These are phyloP conservation scores for Stephania cephalantha DNA, from an alignment of 164 flowering plant species.

Conservation along the genomic window DNA sequence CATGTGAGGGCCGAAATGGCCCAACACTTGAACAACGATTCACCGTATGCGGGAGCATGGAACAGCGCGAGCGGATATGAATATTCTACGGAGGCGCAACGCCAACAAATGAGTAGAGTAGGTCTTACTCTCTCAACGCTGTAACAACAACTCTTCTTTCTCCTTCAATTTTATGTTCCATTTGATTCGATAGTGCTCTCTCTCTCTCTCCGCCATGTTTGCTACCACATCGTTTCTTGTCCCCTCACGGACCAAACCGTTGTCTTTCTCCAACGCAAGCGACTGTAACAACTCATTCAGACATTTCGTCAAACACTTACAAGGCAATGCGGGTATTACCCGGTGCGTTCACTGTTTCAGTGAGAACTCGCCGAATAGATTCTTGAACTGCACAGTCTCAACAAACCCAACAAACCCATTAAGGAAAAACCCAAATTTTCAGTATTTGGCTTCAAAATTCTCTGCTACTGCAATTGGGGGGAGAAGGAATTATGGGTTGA, in stretches of 20 bases:
- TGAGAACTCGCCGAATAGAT: constrained; percentile 2
- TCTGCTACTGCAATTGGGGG: neutral
- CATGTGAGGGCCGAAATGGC: neutral
- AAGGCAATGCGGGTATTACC: constrained; percentile 1
- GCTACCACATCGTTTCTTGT: constrained; percentile 21
- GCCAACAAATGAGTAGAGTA: neutral
- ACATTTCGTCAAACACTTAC: constrained; percentile 38
- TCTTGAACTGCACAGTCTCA: constrained; percentile 6
- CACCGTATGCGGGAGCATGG: neutral
- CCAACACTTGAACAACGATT: neutral
- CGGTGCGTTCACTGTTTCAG: constrained; percentile 1
- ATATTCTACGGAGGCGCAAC: neutral
- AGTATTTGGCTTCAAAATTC: neutral
- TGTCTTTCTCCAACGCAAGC: constrained; percentile 4
- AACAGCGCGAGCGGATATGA: neutral
- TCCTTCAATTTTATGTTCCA: neutral
- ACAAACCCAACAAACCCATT: neutral
- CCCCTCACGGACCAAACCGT: constrained; percentile 23
- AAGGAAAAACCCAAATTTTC: constrained; percentile 5
- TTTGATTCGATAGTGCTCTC: neutral
- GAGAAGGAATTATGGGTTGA: constrained; percentile 15
- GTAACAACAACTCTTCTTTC: neutral
- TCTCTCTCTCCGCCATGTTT: neutral
- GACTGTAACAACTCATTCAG: constrained; percentile 23
- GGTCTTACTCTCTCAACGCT: neutral